A percentile compares a stretch with the other conserved stretches of the same genome.
Conservation (phyloP, 768 basidiomycete genomes). For the Saitozyma sp. region DNA sequence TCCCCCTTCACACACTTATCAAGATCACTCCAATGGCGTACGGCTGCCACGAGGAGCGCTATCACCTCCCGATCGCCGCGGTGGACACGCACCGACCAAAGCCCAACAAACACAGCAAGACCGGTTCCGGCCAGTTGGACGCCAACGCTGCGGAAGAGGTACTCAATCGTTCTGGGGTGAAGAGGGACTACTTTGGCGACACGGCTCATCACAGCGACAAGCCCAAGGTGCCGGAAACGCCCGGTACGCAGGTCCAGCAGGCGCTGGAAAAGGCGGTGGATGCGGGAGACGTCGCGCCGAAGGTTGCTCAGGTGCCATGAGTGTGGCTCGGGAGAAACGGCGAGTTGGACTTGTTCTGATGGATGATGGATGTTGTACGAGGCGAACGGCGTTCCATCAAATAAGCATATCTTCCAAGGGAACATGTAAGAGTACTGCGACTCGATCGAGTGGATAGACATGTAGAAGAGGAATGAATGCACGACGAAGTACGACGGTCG, state of each 20-base stretch:
- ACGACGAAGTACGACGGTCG: too few species aligned
- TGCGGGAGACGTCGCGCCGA: slow-evolving; percentile 31
- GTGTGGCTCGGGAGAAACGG: too few species aligned
- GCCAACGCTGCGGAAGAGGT: background rate
- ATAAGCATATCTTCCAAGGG: too few species aligned
- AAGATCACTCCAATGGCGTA: slow-evolving; percentile 98
- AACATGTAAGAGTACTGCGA: too few species aligned
- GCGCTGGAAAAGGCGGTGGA: slow-evolving; percentile 24
- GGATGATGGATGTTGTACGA: too few species aligned
- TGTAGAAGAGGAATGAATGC: too few species aligned
- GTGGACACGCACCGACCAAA: slow-evolving; percentile 86
- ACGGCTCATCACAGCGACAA: slow-evolving; percentile 3
- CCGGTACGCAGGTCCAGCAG: background rate
- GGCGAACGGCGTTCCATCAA: too few species aligned
- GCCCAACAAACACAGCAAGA: slow-evolving; percentile 24
- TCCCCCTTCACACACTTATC: slow-evolving; percentile 83
- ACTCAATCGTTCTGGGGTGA: background rate
- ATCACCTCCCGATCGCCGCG: slow-evolving; percentile 83
- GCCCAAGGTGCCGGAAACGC: background rate
- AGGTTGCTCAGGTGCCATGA: slow-evolving; percentile 6
- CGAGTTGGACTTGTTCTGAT: too few species aligned
- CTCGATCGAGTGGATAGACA: too few species aligned
- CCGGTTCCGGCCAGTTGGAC: background rate
- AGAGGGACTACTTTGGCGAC: slow-evolving; percentile 39
- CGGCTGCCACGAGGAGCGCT: slow-evolving; percentile 96